Conservation (phyloP, 106 monocot species). For the Apostasia ramifera region DNA sequence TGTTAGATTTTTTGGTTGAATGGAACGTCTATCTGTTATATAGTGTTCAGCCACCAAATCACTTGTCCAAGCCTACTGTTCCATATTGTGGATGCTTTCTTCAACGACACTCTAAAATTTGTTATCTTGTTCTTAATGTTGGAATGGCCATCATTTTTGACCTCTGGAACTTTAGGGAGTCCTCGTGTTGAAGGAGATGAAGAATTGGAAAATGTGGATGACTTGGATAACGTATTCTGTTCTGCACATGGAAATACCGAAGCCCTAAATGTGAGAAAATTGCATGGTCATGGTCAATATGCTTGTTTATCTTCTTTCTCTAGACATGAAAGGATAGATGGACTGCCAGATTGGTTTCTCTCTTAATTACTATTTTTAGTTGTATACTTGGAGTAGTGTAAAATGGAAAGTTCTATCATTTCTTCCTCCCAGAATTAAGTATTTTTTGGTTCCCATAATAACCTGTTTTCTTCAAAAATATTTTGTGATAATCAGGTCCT, state of each 20-base stretch:
- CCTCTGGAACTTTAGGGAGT: constrained; percentile 36
- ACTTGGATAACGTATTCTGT: constrained; percentile 72
- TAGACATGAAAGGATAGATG: constrained; percentile 22
- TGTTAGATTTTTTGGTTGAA: not conserved
- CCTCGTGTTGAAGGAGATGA: constrained; percentile 86
- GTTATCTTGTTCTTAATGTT: too few relatives aligned
- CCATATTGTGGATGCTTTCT: not conserved
- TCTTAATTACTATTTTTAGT: too few relatives aligned
- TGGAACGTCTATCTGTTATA: not conserved
- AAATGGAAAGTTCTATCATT: too few relatives aligned
- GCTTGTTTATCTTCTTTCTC: constrained; percentile 64
- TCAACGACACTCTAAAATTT: too few relatives aligned
- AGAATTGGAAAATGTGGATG: constrained; percentile 78
- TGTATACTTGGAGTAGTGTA: too few relatives aligned
- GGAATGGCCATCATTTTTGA: too few relatives aligned
- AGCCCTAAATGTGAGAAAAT: constrained; percentile 19
- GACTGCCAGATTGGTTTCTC: too few relatives aligned
- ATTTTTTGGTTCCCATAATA: too few relatives aligned
- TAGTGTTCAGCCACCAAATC: not conserved
- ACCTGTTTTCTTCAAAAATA: not conserved
- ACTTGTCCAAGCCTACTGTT: not conserved
- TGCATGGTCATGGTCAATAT: constrained; percentile 35
- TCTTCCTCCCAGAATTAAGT: too few relatives aligned
- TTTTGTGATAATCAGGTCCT: constrained; percentile 38
- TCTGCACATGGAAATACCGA: constrained; percentile 37